Evolutionary conservation across 1,139 yeast species (phyloP).

Genomic region (Entelexis sorbosivorans): DNA sequence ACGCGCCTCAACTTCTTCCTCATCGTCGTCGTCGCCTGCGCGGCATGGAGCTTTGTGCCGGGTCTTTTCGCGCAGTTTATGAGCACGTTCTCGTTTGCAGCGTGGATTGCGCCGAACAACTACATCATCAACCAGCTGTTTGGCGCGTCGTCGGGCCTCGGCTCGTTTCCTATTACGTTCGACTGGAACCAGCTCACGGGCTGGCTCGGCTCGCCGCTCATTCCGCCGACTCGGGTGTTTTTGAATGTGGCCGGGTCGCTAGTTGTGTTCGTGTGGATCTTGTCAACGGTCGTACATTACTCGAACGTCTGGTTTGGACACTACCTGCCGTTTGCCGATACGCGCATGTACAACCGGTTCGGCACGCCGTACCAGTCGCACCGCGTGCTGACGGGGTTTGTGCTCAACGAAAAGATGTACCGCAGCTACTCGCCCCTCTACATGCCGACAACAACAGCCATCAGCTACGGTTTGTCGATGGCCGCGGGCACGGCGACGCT

Average conservation of each 20-base stretch:
- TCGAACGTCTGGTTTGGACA: slow-evolving; percentile 43
- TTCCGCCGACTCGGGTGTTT: slow-evolving; percentile 53
- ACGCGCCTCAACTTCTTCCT: slow-evolving; percentile 41
- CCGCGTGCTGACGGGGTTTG: slow-evolving; percentile 36
- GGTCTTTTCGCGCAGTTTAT: slow-evolving; percentile 43
- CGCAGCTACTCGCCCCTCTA: slow-evolving; percentile 48
- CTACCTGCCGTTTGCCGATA: slow-evolving; percentile 41
- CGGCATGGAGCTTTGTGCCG: slow-evolving; percentile 40
- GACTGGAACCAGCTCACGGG: slow-evolving; percentile 50
- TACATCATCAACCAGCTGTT: slow-evolving; percentile 51
- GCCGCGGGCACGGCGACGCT: slow-evolving; percentile 53
- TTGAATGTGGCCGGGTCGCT: slow-evolving; percentile 42
- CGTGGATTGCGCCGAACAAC: slow-evolving; percentile 48
- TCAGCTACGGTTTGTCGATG: slow-evolving; percentile 52
- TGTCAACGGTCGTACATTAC: slow-evolving; percentile 41
- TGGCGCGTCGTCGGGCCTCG: slow-evolving; percentile 50
- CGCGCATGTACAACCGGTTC: slow-evolving; percentile 37
- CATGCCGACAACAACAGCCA: slow-evolving; percentile 51
- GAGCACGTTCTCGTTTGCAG: slow-evolving; percentile 42
- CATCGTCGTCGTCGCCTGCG: slow-evolving; percentile 33
- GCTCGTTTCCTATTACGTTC: slow-evolving; percentile 49
- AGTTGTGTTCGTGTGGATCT: slow-evolving; percentile 38
- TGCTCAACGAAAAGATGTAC: slow-evolving; percentile 42
- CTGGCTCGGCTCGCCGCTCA: slow-evolving; percentile 52
- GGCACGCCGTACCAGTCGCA: slow-evolving; percentile 38